Conservation (phyloP, 257 asterid genomes). For the Forsythia viridissima region DNA sequence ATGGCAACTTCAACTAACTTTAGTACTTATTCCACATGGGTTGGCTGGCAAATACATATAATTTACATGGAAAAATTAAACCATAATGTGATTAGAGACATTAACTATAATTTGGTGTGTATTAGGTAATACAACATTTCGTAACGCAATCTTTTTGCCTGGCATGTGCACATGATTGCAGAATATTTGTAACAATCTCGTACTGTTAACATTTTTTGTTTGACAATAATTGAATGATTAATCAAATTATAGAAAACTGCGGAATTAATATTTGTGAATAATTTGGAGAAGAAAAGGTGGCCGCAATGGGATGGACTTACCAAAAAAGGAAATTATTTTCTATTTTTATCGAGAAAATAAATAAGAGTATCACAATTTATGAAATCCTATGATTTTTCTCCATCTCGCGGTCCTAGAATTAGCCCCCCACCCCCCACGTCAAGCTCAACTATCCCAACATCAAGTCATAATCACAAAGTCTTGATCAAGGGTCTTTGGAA, state of each 20-base stretch:
- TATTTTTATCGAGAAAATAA: background rate
- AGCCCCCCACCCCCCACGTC: background rate
- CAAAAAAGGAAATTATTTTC: too few species aligned
- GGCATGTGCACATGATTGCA: constrained; percentile 11
- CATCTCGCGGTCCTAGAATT: background rate
- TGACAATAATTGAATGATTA: background rate
- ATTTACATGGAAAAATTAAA: constrained; percentile 24
- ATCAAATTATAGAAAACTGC: background rate
- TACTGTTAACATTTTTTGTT: too few species aligned
- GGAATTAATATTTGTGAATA: background rate
- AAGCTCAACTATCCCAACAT: background rate
- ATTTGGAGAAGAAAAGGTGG: background rate
- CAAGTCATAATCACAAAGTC: background rate
- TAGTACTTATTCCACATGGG: constrained; percentile 36
- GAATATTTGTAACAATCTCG: background rate
- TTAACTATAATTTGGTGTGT: constrained; percentile 12
- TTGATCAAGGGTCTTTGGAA: background rate
- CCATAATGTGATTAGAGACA: background rate
- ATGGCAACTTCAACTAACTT: constrained; percentile 33
- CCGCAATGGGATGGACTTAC: background rate
- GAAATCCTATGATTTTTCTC: background rate
- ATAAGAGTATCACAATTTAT: background rate
- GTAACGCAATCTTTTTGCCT: constrained; percentile 33
- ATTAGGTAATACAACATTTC: constrained; percentile 19
- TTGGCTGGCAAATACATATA: constrained; percentile 30